phyloP scores from a whole-genome alignment of 2,329 filamentous ascomycete genomes.

The Thielaviopsis populi region DNA sequence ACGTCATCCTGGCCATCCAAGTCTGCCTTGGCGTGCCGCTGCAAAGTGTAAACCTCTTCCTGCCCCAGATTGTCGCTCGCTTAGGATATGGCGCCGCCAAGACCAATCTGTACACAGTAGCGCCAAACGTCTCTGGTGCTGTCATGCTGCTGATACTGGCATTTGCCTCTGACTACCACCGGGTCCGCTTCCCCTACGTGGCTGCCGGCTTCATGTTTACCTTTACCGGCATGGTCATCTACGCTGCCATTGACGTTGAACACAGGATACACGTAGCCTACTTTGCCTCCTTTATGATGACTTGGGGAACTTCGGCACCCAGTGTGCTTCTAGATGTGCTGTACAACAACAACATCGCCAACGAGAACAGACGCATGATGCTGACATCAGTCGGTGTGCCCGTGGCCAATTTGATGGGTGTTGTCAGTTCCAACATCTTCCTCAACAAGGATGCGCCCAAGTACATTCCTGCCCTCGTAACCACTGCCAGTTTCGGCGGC shows the following conservation, averaged over 20 bases:
- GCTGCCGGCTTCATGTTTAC: constrained; percentile 58
- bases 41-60: constrained; percentile 38
- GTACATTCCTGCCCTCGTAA: constrained; percentile 50
- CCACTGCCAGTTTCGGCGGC: constrained; percentile 49
- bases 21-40: constrained; percentile 45
- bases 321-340: constrained; percentile 49
- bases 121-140: constrained; percentile 61
- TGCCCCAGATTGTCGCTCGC: constrained; percentile 39
- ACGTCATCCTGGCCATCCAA: constrained; percentile 37
- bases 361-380: constrained; percentile 56
- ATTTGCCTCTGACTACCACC: constrained; percentile 50
- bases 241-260: constrained; percentile 52
- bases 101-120: constrained; percentile 70
- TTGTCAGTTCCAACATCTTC: constrained; percentile 57
- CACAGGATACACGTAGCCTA: constrained; percentile 51
- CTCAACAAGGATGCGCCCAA: constrained; percentile 47
- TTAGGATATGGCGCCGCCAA: constrained; percentile 35
- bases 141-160: constrained; percentile 57
- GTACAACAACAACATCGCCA: constrained; percentile 74
- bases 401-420: constrained; percentile 60
- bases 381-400: constrained; percentile 60
- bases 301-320: constrained; percentile 61
- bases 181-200: constrained; percentile 60
- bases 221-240: constrained; percentile 66
- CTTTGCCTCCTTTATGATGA: constrained; percentile 70